These are phyloP conservation scores for Papiliotrema terrestris DNA, from an alignment of 1,284 basidiomycete species.

Conservation along the genomic window DNA sequence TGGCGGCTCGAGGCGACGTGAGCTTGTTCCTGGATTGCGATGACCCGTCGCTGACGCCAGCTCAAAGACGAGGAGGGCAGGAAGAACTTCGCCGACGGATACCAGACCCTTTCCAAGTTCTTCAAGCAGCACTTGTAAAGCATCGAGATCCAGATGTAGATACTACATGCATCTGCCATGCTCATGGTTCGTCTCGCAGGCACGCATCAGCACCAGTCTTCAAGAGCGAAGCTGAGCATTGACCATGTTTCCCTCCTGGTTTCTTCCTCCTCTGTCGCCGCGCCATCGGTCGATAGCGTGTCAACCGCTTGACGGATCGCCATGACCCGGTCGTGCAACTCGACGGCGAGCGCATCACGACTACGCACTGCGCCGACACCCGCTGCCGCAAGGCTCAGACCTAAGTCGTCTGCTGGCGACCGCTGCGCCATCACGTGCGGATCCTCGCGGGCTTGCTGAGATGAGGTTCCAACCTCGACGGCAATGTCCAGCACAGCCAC, in stretches of 20 bases:
- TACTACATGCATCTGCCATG: not conserved
- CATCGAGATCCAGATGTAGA: not conserved
- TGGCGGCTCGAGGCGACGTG: slow-evolving; percentile 49
- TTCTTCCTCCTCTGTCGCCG: slow-evolving; percentile 54
- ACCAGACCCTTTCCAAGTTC: slow-evolving; percentile 11
- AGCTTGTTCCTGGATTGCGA: slow-evolving; percentile 7
- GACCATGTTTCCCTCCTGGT: slow-evolving; percentile 57
- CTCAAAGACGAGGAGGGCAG: slow-evolving; percentile 12
- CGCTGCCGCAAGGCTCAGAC: slow-evolving; percentile 20
- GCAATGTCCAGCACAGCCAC: not conserved
- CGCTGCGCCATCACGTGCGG: slow-evolving; percentile 41
- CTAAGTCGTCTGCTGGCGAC: slow-evolving; percentile 13
- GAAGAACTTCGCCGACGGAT: slow-evolving; percentile 13
- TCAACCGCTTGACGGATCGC: slow-evolving; percentile 56
- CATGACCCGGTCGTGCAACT: slow-evolving; percentile 59
- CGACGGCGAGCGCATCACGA: slow-evolving; percentile 61
- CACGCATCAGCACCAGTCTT: slow-evolving; percentile 65
- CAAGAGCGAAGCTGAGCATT: slow-evolving; percentile 68
- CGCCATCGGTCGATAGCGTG: slow-evolving; percentile 50
- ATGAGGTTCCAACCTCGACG: not conserved
- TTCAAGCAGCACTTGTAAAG: slow-evolving; percentile 11
- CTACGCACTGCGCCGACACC: slow-evolving; percentile 50
- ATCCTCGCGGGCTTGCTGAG: slow-evolving; percentile 41
- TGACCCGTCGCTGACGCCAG: not conserved
- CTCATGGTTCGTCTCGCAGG: no score